phyloP scores from a whole-genome alignment of 108 stramenopile genomes.

The Pseudonitzschia multiseries region DNA sequence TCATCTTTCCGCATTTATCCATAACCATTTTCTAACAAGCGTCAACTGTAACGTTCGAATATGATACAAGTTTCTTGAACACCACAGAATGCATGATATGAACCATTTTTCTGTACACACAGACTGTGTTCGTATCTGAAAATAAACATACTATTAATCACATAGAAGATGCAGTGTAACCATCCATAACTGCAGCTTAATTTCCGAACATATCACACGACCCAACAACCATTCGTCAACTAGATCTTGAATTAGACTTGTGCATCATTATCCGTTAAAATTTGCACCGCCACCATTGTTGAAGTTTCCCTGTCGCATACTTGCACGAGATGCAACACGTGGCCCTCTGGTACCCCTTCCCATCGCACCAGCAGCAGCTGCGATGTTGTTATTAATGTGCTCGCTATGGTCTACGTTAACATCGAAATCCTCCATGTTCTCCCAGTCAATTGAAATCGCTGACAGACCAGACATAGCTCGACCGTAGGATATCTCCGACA shows the following conservation, averaged over 20 bases:
- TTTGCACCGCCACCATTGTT: constrained; percentile 6
- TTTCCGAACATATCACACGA: neutral
- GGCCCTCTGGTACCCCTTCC: constrained; percentile 11
- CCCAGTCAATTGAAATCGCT: constrained; percentile 87
- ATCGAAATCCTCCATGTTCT: constrained; percentile 91
- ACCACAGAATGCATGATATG: no score
- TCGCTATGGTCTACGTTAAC: constrained; percentile 86
- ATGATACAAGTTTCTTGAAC: no score
- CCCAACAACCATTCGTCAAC: neutral
- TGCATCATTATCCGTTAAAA: constrained; percentile 5
- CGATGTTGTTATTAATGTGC: constrained; percentile 73
- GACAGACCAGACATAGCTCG: constrained; percentile 89
- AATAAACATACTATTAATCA: neutral
- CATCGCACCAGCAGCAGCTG: constrained; percentile 14
- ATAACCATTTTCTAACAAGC: no score
- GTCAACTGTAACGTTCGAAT: no score
- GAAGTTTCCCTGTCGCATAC: neutral
- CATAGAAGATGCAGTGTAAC: constrained; percentile 4
- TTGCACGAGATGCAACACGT: constrained; percentile 5
- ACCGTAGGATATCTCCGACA: constrained; percentile 72
- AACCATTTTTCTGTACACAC: no score
- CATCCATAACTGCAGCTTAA: constrained; percentile 6
- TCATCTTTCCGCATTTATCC: no score
- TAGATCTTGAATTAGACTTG: constrained; percentile 14
- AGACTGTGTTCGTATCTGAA: no score